phyloP scores from a whole-genome alignment of 495 filamentous ascomycete genomes.

The Xanthoparmelia taractica region DNA sequence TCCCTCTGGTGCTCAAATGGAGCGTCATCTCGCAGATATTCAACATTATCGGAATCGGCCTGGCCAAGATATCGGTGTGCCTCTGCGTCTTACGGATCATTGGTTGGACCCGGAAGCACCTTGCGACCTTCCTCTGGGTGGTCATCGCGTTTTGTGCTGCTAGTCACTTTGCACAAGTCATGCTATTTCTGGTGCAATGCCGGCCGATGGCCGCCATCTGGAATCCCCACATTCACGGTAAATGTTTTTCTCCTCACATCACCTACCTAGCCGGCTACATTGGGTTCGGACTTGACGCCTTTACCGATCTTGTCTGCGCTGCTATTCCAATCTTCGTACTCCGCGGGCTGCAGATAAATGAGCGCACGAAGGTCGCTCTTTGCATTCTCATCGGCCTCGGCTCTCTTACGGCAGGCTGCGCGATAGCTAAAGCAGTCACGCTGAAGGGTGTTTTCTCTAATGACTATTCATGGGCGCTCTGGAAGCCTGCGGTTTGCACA shows the following conservation, averaged over 20 bases:
- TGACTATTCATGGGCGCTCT: conserved; percentile 22
- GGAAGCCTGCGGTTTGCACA: conserved; percentile 24
- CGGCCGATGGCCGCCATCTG: conserved; percentile 26
- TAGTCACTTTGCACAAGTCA: conserved; percentile 20
- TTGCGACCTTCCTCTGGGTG: conserved; percentile 22
- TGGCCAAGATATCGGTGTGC: conserved; percentile 27
- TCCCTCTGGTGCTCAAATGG: conserved; percentile 21
- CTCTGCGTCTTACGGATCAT: conserved; percentile 25
- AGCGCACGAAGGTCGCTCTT: conserved; percentile 22
- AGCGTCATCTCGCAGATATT: conserved; percentile 22
- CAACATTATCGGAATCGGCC: conserved; percentile 27
- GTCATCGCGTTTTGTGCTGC: conserved; percentile 22
- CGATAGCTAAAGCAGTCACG: conserved; percentile 25
- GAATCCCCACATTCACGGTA: conserved; percentile 17
- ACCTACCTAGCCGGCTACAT: conserved; percentile 25
- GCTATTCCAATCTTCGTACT: conserved; percentile 25
- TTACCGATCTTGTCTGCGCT: conserved; percentile 26
- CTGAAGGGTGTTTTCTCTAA: conserved; percentile 20
- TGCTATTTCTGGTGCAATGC: conserved; percentile 27
- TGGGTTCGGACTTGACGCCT: conserved; percentile 25
- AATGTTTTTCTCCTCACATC: conserved; percentile 23
- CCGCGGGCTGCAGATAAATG: conserved; percentile 23
- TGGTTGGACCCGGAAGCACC: conserved; percentile 12
- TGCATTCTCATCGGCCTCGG: conserved; percentile 27
- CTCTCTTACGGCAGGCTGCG: conserved; percentile 25